Conservation (phyloP, 495 filamentous ascomycete genomes). For the Articulospora tetracladia region DNA sequence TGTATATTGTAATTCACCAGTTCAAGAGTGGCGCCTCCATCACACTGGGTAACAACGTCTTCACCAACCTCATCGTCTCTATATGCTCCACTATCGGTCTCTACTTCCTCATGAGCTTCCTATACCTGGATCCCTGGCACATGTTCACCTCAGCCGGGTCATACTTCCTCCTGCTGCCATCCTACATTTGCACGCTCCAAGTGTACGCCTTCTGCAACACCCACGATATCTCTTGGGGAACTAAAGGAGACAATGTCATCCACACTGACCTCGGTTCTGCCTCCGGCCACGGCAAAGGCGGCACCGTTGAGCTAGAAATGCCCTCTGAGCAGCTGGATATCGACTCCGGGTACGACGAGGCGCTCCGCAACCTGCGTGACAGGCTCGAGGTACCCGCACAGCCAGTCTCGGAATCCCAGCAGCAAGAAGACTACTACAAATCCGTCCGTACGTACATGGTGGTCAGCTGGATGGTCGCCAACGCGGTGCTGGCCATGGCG, state of each 20-base stretch:
- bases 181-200: conserved; percentile 95
- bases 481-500: conserved; percentile 89
- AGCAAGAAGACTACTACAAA: conserved; percentile 98
- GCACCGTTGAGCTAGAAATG: conserved; percentile 88
- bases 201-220: conserved; percentile 99
- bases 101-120: conserved; percentile 92
- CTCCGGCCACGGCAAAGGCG: conserved; percentile 62
- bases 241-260: conserved; percentile 95
- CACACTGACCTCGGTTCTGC: conserved; percentile 88
- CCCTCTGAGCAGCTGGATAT: conserved; percentile 97
- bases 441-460: conserved; percentile 99
- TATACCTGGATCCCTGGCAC: conserved; percentile 99
- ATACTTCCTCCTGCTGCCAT: conserved; percentile 89
- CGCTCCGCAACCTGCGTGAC: conserved; percentile 92
- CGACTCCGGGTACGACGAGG: conserved; percentile 95
- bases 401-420: conserved; percentile 65
- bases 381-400: conserved; percentile 73
- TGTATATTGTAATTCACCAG: conserved; percentile 84
- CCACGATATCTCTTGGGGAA: conserved; percentile 98
- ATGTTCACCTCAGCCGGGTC: conserved; percentile 94
- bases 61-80: conserved; percentile 93
- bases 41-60: conserved; percentile 73
- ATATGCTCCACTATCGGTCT: conserved; percentile 84
- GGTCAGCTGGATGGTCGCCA: conserved; percentile 89
- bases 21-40: conserved; percentile 53